Percentiles rank a stretch among this genome's conserved stretches.
These are phyloP conservation scores for Corynascus novoguineensis DNA, from an alignment of 495 filamentous ascomycete genomes.

Conservation along the genomic window DNA sequence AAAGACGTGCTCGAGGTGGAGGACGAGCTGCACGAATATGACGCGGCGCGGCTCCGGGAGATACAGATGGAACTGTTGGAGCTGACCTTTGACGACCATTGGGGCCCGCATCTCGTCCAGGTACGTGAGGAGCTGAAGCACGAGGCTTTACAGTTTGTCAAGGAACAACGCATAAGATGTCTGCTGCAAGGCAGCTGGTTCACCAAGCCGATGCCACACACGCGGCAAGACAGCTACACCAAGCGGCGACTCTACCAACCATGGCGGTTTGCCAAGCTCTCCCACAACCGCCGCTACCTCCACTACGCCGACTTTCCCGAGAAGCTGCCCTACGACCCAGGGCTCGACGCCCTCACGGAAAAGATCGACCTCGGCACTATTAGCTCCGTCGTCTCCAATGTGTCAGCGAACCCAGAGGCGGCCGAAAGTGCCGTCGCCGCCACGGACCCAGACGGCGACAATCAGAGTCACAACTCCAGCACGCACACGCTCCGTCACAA, in stretches of 20 bases:
- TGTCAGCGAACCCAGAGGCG: constrained; percentile 53
- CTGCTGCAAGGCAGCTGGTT: constrained; percentile 91
- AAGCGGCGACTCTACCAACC: constrained; percentile 40
- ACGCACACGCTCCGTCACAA: constrained; percentile 32
- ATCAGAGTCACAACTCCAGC: constrained; percentile 23
- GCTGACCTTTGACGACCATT: constrained; percentile 85
- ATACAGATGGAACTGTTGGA: constrained; percentile 95
- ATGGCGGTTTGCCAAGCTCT: constrained; percentile 82
- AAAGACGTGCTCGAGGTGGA: constrained; percentile 87
- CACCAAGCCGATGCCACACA: constrained; percentile 48
- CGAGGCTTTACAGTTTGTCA: constrained; percentile 91
- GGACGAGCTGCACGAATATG: constrained; percentile 79
- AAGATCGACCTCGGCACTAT: constrained; percentile 88
- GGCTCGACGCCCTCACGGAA: constrained; percentile 65
- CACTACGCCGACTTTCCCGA: constrained; percentile 85
- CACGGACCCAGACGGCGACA: constrained; percentile 31
- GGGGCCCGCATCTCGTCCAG: constrained; percentile 83
- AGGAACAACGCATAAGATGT: constrained; percentile 93
- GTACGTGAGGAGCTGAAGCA: constrained; percentile 90
- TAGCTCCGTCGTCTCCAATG: constrained; percentile 89
- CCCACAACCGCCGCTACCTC: constrained; percentile 83
- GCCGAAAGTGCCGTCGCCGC: too few relatives aligned
- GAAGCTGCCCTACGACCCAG: constrained; percentile 58
- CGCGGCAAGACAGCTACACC: constrained; percentile 29
- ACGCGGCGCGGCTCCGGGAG: constrained; percentile 67